Evolutionary conservation across 1,284 basidiomycete species (phyloP).

Genomic region (Volvariella surrecta): DNA sequence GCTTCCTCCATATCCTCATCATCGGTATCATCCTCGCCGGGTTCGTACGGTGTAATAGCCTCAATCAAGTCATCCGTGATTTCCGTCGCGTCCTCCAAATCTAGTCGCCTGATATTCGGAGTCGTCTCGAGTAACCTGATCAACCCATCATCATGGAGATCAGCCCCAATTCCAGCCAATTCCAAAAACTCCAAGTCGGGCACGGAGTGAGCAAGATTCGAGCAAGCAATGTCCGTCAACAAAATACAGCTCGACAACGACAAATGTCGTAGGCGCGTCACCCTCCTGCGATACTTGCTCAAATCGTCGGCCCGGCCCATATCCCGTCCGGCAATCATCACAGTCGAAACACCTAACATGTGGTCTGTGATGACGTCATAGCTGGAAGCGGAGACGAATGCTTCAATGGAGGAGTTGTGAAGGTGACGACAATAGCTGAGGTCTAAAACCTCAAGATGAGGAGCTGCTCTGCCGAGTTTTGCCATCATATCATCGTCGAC

Average conservation of each 20-base stretch:
- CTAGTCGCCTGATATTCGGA: constrained; percentile 66
- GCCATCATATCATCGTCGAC: constrained; percentile 53
- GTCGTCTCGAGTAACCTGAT: constrained; percentile 65
- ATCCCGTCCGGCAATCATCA: constrained; percentile 52
- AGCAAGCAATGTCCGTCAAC: constrained; percentile 69
- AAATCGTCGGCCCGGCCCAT: constrained; percentile 49
- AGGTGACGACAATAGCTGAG: constrained; percentile 65
- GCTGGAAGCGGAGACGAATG: constrained; percentile 49
- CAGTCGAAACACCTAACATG: constrained; percentile 22
- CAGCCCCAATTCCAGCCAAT: constrained; percentile 67
- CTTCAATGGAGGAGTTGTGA: constrained; percentile 67
- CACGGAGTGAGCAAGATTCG: constrained; percentile 62
- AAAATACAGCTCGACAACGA: constrained; percentile 68
- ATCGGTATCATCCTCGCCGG: background rate
- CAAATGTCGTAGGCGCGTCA: constrained; percentile 72
- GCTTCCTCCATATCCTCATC: constrained; percentile 9
- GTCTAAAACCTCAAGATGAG: constrained; percentile 77
- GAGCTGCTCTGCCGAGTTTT: constrained; percentile 52
- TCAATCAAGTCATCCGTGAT: constrained; percentile 69
- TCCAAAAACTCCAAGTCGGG: constrained; percentile 79
- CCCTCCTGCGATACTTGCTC: constrained; percentile 45
- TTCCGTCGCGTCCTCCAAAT: constrained; percentile 76
- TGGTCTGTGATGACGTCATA: constrained; percentile 12
- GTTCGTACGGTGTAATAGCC: constrained; percentile 48
- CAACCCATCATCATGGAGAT: constrained; percentile 63